Percentiles rank a stretch among this genome's conserved stretches.
Conservation (phyloP, 1,139 yeast species). For the Yamadazyma friedrichii region DNA sequence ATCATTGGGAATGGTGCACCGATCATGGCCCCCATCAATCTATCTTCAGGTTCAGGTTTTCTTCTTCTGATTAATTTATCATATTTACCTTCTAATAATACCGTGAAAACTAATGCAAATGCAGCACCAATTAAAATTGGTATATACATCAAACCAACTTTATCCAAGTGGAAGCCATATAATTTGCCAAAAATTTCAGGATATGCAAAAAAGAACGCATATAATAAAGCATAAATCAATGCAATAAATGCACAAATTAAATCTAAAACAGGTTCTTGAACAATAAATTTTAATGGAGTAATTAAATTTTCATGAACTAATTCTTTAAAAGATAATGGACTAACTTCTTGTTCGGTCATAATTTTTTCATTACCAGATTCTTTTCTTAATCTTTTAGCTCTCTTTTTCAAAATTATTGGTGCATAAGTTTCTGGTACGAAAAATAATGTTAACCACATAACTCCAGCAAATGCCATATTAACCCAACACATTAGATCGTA, state of each 20-base stretch:
- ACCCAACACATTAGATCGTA: slow-evolving; percentile 81
- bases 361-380: slow-evolving; percentile 80
- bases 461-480: slow-evolving; percentile 88
- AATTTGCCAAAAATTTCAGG: slow-evolving; percentile 71
- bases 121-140: slow-evolving; percentile 86
- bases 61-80: slow-evolving; percentile 51
- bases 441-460: slow-evolving; percentile 65
- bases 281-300: slow-evolving; percentile 72
- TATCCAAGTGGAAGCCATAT: slow-evolving; percentile 66
- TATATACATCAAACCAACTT: slow-evolving; percentile 78
- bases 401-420: slow-evolving; percentile 73
- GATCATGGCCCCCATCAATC: slow-evolving; percentile 83
- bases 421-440: slow-evolving; percentile 87
- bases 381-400: slow-evolving; percentile 69
- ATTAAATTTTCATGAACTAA: slow-evolving; percentile 64
- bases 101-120: slow-evolving; percentile 70
- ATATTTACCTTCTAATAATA: slow-evolving; percentile 65
- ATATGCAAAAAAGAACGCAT: slow-evolving; percentile 90
- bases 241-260: slow-evolving; percentile 84
- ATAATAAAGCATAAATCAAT: slow-evolving; percentile 78
- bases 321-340: slow-evolving; percentile 64
- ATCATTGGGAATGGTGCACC: slow-evolving; percentile 90
- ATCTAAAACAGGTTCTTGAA: slow-evolving; percentile 81
- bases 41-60: slow-evolving; percentile 80
- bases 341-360: slow-evolving; percentile 90